Evolutionary conservation across 768 basidiomycete species (phyloP).

Genomic region (Podaxis sp.): DNA sequence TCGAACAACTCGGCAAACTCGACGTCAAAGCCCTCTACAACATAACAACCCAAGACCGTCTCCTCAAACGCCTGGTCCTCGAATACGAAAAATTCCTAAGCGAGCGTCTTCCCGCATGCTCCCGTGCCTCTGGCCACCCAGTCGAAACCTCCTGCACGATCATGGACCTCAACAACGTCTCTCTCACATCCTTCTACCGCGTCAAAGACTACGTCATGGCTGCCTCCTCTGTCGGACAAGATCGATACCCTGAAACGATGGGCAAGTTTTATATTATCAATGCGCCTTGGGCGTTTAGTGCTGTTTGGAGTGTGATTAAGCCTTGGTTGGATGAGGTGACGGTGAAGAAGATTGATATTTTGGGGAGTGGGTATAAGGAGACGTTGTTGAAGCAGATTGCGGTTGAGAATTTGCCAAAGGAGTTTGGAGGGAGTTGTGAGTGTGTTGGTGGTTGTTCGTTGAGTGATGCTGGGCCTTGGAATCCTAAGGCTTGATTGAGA

Average conservation of each 20-base stretch:
- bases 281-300: conserved; percentile 87
- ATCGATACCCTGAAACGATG: conserved; percentile 92
- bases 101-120: conserved; percentile 78
- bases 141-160: conserved; percentile 98
- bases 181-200: conserved; percentile 75
- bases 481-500: conserved; percentile 19
- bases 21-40: conserved; percentile 81
- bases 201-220: conserved; percentile 89
- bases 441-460: conserved; percentile 81
- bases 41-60: conserved; percentile 82
- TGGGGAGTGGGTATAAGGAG: conserved; percentile 72
- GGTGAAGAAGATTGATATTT: conserved; percentile 89
- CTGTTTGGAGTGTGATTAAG: conserved; percentile 87
- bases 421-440: conserved; percentile 78
- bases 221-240: conserved; percentile 77
- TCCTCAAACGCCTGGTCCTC: conserved; percentile 80
- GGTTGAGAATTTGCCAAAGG: conserved; percentile 75
- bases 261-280: conserved; percentile 99
- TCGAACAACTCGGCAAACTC: conserved; percentile 88
- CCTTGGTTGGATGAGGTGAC: conserved; percentile 95
- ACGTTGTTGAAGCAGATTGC: conserved; percentile 80
- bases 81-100: conserved; percentile 91
- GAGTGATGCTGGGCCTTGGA: conserved; percentile 94
- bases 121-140: conserved; percentile 67
- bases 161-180: conserved; percentile 77